phyloP scores from a whole-genome alignment of 148 eudicot genomes.

The Selenicereus undatus region DNA sequence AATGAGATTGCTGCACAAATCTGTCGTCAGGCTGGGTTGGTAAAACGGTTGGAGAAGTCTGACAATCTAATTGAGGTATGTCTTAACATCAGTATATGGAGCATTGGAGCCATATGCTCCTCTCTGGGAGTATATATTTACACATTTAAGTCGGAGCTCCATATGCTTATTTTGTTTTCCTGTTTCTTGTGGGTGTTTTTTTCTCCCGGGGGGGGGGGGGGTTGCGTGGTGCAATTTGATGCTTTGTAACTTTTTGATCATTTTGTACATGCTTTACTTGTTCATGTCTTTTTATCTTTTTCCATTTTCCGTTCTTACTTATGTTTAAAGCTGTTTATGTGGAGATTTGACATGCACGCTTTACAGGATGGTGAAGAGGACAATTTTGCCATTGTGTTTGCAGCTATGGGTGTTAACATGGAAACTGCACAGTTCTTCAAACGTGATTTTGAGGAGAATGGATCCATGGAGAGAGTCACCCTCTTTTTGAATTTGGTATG shows the following conservation, averaged over 20 bases:
- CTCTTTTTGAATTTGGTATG: slow-evolving; percentile 89
- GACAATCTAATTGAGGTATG: slow-evolving; percentile 71
- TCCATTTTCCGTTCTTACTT: not conserved
- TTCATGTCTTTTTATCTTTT: not conserved
- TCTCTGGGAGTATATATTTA: not conserved
- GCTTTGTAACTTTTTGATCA: not conserved
- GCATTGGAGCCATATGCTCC: not conserved
- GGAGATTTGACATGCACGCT: slow-evolving; percentile 1
- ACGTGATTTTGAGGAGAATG: slow-evolving; percentile 99
- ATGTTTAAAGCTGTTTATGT: not conserved
- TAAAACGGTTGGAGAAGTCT: slow-evolving; percentile 89
- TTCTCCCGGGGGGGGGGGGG: not conserved
- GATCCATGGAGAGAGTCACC: slow-evolving; percentile 99
- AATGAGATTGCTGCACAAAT: slow-evolving; percentile 99
- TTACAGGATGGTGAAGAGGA: slow-evolving; percentile 80
- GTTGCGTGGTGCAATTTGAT: not conserved
- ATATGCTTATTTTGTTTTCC: not conserved
- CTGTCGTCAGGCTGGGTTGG: slow-evolving; percentile 97
- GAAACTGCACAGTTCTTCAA: slow-evolving; percentile 99
- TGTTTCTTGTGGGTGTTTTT: not conserved
- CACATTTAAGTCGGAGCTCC: not conserved
- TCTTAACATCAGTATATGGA: not conserved
- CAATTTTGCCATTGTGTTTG: slow-evolving; percentile 98
- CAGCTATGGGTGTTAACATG: slow-evolving; percentile 99
- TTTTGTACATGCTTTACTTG: not conserved